phyloP scores from a whole-genome alignment of 352 stramenopile species.

The Phytophthora sojae region DNA sequence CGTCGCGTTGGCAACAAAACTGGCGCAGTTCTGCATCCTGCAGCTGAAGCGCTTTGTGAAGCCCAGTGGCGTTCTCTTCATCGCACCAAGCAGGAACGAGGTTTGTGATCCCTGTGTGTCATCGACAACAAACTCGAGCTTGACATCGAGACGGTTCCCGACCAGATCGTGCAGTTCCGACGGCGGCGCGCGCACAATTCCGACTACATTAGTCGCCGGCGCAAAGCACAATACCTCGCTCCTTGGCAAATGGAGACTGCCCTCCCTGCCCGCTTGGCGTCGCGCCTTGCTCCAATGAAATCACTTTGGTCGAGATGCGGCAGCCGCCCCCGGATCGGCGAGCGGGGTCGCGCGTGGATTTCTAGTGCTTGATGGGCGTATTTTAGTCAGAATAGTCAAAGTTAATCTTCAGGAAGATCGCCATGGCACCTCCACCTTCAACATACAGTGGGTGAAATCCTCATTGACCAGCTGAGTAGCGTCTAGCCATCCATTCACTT shows the following conservation, averaged over 20 bases:
- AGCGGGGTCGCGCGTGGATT: background rate
- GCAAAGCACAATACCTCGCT: background rate
- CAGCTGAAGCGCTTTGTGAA: background rate
- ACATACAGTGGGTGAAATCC: background rate
- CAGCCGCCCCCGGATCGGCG: background rate
- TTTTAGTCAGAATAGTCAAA: constrained; percentile 6
- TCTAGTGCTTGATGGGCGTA: constrained; percentile 1
- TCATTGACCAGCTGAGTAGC: background rate
- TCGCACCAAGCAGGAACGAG: background rate
- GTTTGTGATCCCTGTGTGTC: background rate
- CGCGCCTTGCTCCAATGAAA: constrained; percentile 18
- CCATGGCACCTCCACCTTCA: constrained; percentile 1
- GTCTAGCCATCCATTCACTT: constrained; percentile 14
- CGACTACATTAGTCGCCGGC: background rate
- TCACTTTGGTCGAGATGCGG: background rate
- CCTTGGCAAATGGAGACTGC: background rate
- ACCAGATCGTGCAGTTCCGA: constrained; percentile 6
- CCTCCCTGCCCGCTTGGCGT: background rate
- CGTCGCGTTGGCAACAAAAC: too few relatives aligned
- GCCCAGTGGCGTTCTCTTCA: background rate
- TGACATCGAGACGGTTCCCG: constrained; percentile 8
- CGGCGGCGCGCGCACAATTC: background rate
- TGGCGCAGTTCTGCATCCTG: too few relatives aligned
- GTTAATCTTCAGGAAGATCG: constrained; percentile 14
- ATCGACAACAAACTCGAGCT: background rate